Base-by-base conservation (phyloP, 306 rosid genomes). In the Pterocarpus macrocarpus region DNA sequence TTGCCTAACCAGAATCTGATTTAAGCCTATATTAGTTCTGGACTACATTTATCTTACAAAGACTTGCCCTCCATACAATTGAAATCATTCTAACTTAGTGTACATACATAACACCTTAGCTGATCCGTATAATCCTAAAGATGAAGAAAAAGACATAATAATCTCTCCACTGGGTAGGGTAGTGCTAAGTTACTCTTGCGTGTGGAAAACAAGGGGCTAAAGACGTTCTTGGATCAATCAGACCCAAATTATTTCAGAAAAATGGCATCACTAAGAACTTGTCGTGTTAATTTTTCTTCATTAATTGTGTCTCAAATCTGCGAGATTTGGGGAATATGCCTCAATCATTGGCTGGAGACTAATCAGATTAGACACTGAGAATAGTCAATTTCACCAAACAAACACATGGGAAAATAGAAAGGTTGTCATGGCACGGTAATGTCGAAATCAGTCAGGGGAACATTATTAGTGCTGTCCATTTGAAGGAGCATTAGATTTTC, bases 311-410 rank as follows among this genome's bases (percentile, higher is more conserved):
- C 64, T 30, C 56, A 57, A 55, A 53, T 36, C 30, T 64, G 87
- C 83, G 65, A 68, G 90, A 87, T 89, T 83, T 82, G 82, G 44
- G 87, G 89, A 86, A 88, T 88, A 77, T 86, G 90, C 30, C 72
- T 55, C 78, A 77, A 73, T 84, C 76, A 72, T 82, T 70, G 80
- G 75, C 49, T 74, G 63, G 59, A 59, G 30, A 73, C 83, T 61
- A 77, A 67, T 80, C 56, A 5, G 89, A 85, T 85, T 80, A 84
- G 87, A 85, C 84, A 61, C 61, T 41, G 5, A 5, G 84, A 79
- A 64, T 69, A 38, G 83, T 57, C 80, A 63, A 84, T 81, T 81
- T 76, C 85, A 84, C 86, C 91, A 81, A 78, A 81, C 82, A 80
- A 67, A 69, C 78, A 84, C 49, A 70, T 13, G 36, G 68, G 53